These are phyloP conservation scores for Populus euphratica DNA, from an alignment of 345 rosid species.

Conservation along the genomic window DNA sequence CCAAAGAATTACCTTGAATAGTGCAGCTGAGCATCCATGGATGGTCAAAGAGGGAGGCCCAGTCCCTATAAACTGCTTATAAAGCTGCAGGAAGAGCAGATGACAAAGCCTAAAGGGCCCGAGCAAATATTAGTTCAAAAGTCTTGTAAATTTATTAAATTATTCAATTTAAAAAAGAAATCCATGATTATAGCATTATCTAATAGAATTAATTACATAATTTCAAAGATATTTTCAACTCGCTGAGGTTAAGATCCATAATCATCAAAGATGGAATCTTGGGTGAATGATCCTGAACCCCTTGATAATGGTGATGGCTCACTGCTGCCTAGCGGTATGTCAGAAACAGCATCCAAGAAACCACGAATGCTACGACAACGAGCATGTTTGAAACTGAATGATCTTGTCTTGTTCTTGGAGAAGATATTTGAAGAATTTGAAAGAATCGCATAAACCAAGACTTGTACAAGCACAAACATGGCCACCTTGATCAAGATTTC, in stretches of 20 bases:
- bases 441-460: slow-evolving; percentile 47
- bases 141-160: neutral
- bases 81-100: neutral
- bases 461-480: slow-evolving; percentile 46
- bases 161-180: neutral
- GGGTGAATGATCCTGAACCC: slow-evolving; percentile 9
- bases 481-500: slow-evolving; percentile 36
- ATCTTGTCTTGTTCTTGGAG: slow-evolving; percentile 36
- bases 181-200: neutral
- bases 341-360: slow-evolving; percentile 39
- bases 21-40: neutral
- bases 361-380: slow-evolving; percentile 50
- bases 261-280: slow-evolving; percentile 6
- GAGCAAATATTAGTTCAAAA: neutral
- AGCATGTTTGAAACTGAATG: slow-evolving; percentile 45
- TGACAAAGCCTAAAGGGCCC: neutral
- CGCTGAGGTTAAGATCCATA: neutral
- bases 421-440: slow-evolving; percentile 45
- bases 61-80: neutral
- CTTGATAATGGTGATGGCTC: slow-evolving; percentile 29
- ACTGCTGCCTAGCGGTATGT: slow-evolving; percentile 35
- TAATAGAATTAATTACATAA: neutral
- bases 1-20: neutral
- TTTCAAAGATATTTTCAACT: neutral
- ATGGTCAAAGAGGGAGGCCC: neutral